These are phyloP conservation scores for Candida tammaniensis DNA, from an alignment of 805 yeast species.

Conservation along the genomic window DNA sequence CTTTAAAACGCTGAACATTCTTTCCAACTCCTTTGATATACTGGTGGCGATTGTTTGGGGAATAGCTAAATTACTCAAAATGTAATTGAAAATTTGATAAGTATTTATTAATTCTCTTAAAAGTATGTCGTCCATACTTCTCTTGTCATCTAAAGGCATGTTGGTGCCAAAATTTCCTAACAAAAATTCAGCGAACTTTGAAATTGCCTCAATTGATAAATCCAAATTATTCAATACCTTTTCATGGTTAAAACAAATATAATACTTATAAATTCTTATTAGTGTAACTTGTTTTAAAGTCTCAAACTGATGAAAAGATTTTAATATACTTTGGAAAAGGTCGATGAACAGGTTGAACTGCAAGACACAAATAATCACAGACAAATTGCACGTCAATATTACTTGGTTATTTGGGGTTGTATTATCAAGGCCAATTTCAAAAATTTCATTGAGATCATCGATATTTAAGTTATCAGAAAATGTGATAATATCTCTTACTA, in stretches of 20 bases:
- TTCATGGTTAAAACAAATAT: conserved; percentile 10
- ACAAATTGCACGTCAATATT: conserved; percentile 2
- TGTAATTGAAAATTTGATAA: too few relatives aligned
- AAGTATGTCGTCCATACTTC: too few relatives aligned
- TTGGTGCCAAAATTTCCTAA: too few relatives aligned
- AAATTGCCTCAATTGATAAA: background rate
- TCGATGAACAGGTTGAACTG: conserved; percentile 5
- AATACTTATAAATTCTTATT: conserved; percentile 5
- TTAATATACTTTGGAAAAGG: background rate
- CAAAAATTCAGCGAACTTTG: conserved; percentile 1
- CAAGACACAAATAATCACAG: conserved; percentile 7
- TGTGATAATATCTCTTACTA: conserved; percentile 13
- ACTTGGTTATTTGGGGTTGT: background rate
- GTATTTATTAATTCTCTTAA: too few relatives aligned
- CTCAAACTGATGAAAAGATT: background rate
- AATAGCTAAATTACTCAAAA: too few relatives aligned
- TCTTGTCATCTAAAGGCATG: too few relatives aligned
- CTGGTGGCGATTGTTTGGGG: too few relatives aligned
- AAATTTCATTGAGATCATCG: conserved; percentile 2
- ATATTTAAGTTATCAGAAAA: conserved; percentile 10
- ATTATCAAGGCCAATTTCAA: background rate
- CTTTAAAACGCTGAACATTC: conserved; percentile 1
- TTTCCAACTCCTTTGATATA: background rate
- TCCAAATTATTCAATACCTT: conserved; percentile 2
- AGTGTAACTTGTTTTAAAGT: background rate